Evolutionary conservation across 2,329 filamentous ascomycete species (phyloP).

Genomic region (Diaporthe sp.): DNA sequence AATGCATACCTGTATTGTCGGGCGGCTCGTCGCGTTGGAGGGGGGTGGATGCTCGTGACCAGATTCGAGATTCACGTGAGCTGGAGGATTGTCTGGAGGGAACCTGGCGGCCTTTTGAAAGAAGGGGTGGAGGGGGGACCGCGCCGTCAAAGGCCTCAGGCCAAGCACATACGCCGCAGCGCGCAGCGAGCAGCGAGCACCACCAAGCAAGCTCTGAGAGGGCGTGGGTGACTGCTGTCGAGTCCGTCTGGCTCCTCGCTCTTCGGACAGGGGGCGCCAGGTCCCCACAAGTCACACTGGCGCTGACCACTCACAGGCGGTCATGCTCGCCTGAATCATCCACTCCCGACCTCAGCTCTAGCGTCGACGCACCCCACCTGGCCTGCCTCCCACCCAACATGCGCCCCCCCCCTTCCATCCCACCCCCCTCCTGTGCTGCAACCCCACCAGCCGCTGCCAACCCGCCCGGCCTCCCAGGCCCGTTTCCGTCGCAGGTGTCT

Average conservation of each 20-base stretch:
- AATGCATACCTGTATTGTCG: conserved; percentile 40
- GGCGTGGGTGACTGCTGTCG: background rate
- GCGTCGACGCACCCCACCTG: conserved; percentile 13
- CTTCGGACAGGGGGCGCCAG: background rate
- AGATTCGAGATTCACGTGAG: conserved; percentile 36
- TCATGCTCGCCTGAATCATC: conserved; percentile 20
- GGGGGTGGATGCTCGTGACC: conserved; percentile 38
- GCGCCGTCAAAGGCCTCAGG: conserved; percentile 23
- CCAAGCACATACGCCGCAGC: background rate
- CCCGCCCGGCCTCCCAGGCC: background rate
- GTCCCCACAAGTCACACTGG: conserved; percentile 15
- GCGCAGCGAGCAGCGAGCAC: background rate
- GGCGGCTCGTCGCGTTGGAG: conserved; percentile 26
- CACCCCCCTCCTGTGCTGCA: conserved; percentile 20
- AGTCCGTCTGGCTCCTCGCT: conserved; percentile 18
- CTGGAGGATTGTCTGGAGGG: conserved; percentile 31
- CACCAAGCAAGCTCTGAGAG: conserved; percentile 8
- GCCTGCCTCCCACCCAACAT: conserved; percentile 1
- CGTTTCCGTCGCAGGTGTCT: background rate
- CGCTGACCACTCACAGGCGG: conserved; percentile 15
- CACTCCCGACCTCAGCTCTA: conserved; percentile 31
- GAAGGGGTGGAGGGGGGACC: conserved; percentile 28
- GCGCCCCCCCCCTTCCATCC: background rate
- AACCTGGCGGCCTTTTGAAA: conserved; percentile 36
- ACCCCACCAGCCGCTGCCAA: conserved; percentile 19